A percentile compares a stretch with the other conserved stretches of the same genome.
Conservation (phyloP, 345 rosid species). For the Salix dunnii region DNA sequence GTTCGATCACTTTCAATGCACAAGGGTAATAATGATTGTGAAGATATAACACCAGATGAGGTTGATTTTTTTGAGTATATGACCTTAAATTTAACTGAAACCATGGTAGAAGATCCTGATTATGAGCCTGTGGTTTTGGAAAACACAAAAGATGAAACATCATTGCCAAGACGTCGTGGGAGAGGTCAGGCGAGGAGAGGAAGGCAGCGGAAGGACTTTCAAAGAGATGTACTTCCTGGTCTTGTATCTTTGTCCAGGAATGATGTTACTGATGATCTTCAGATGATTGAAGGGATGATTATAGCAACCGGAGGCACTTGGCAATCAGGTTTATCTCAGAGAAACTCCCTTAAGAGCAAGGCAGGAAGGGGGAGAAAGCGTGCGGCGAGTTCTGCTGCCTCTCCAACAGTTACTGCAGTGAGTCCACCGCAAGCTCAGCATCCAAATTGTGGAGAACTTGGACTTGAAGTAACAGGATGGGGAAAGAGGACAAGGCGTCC, state of each 20-base stretch:
- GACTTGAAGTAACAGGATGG: constrained; percentile 62
- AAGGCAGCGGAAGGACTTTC: constrained; percentile 72
- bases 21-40: constrained; percentile 7
- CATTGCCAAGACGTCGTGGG: constrained; percentile 40
- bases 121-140: constrained; percentile 38
- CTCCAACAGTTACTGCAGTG: constrained; percentile 14
- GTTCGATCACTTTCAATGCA: not conserved
- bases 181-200: constrained; percentile 70
- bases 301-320: constrained; percentile 59
- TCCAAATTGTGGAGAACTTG: constrained; percentile 33
- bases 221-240: constrained; percentile 67
- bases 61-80: constrained; percentile 64
- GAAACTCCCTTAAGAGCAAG: constrained; percentile 34
- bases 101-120: constrained; percentile 37
- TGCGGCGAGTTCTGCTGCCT: not conserved
- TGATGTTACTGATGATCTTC: constrained; percentile 71
- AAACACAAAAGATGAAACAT: constrained; percentile 34
- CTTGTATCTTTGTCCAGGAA: constrained; percentile 54
- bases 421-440: constrained; percentile 21
- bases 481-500: constrained; percentile 84
- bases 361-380: constrained; percentile 53
- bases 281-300: constrained; percentile 61
- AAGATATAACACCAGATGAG: constrained; percentile 20
- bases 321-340: constrained; percentile 42
- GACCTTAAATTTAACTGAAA: constrained; percentile 59